Conservation (phyloP, 768 basidiomycete genomes). For the Mycena latifolia region DNA sequence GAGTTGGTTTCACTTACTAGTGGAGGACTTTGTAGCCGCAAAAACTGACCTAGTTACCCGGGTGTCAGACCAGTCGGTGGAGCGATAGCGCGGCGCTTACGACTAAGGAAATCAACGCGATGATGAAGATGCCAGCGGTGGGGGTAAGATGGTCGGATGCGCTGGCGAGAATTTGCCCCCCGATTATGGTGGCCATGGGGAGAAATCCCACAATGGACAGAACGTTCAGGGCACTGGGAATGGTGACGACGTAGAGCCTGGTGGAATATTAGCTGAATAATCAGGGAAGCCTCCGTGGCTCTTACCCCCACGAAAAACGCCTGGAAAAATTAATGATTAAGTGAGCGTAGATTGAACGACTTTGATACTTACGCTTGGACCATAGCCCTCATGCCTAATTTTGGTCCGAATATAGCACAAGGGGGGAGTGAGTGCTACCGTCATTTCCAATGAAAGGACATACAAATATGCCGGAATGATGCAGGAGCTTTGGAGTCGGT, state of each 20-base stretch:
- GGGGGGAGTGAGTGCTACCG: background rate
- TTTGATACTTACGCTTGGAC: conserved; percentile 62
- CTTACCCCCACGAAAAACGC: conserved; percentile 48
- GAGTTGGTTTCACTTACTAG: too few species aligned
- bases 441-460: conserved; percentile 42
- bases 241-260: conserved; percentile 68
- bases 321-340: background rate
- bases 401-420: conserved; percentile 79
- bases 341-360: conserved; percentile 58
- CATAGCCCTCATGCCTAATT: conserved; percentile 86
- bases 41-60: conserved; percentile 57
- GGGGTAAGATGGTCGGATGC: conserved; percentile 56
- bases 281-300: background rate
- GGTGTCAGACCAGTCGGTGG: background rate
- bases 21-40: conserved; percentile 74
- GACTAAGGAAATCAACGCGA: conserved; percentile 51
- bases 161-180: conserved; percentile 74
- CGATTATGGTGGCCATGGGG: conserved; percentile 75
- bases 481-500: too few species aligned
- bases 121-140: conserved; percentile 55
- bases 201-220: conserved; percentile 73
- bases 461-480: conserved; percentile 42
- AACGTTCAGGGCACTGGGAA: conserved; percentile 69
- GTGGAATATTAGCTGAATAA: conserved; percentile 10
- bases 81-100: conserved; percentile 42